A percentile compares a stretch with the other conserved stretches of the same genome.
Evolutionary conservation across 1,139 yeast species (phyloP).

Genomic region (Taphrina populina): DNA sequence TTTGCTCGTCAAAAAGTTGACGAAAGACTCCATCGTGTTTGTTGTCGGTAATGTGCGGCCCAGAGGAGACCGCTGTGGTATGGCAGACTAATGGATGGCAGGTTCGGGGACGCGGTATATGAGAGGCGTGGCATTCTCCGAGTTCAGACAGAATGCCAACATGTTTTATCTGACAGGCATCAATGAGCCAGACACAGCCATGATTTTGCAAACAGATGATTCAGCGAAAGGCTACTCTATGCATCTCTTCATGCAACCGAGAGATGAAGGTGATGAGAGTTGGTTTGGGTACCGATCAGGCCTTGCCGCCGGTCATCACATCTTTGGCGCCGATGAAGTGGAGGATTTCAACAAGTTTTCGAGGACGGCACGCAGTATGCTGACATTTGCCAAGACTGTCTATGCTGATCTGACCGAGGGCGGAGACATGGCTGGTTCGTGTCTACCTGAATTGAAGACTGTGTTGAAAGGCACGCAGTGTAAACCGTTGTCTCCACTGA

Average conservation of each 20-base stretch:
- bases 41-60: conserved; percentile 54
- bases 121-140: conserved; percentile 85
- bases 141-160: conserved; percentile 89
- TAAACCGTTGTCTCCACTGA: conserved; percentile 51
- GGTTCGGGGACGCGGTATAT: conserved; percentile 64
- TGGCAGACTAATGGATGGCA: too few species aligned
- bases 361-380: conserved; percentile 48
- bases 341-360: conserved; percentile 7
- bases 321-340: conserved; percentile 79
- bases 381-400: conserved; percentile 53
- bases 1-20: conserved; percentile 57
- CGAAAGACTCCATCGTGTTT: conserved; percentile 67
- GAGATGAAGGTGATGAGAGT: conserved; percentile 68
- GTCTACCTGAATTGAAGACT: conserved; percentile 23
- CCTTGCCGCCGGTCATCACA: conserved; percentile 70
- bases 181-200: conserved; percentile 85
- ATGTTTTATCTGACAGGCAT: conserved; percentile 52
- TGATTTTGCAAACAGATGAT: conserved; percentile 60
- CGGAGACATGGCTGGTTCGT: conserved; percentile 22
- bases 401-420: conserved; percentile 50
- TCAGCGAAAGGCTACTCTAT: conserved; percentile 43
- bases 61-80: conserved; percentile 6
- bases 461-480: conserved; percentile 44
- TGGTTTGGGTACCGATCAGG: conserved; percentile 98
- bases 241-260: conserved; percentile 86